Evolutionary conservation across 2,329 filamentous ascomycete species (phyloP), one percentile per base, ranked within the genome.

Genomic region (Daldinia sp.): DNA sequence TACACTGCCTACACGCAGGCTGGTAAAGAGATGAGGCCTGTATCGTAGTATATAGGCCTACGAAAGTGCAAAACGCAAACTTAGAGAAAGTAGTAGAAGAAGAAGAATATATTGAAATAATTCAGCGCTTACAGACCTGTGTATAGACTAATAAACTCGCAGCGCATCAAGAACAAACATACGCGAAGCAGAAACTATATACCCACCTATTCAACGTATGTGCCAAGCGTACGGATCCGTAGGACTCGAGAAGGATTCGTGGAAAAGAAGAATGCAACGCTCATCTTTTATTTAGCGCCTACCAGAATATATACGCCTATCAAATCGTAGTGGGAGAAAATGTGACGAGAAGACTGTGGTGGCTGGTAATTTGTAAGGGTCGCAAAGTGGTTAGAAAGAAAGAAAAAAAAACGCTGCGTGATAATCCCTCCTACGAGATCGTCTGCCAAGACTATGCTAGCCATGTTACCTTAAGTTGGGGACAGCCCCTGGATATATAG

Each of bases 311-410:
- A n/a, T n/a, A n/a, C n/a, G n/a, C n/a, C 45, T 48, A 48, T 30
- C n/a, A 48, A 17, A 21, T 48, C 9, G 4, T 11, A 21, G 45
- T 19, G n/a, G 27, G 13, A 25, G 13, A 27, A 43, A 15, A n/a
- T 13, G 10, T 48, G 45, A 30, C 30, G 3, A 45, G 37, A 63
- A 58, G n/a, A 58, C 45, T 27, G 15, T n/a, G 54, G 54, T 59
- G 60, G 55, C 35, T 63, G 54, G 60, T 54, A 58, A 49, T 25
- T 32, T 27, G 4, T 45, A 30, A 47, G 23, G 50, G 29, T 7
- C 13, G 11, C 17, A 17, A 32, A 11, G 29, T 32, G 29, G 29
- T 32, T 7, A 32, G 11, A 32, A 32, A 32, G 11, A 32, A 32
- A 32, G 11, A 32, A 32, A 32, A 32, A 32, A 32, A 32, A 48